phyloP scores from a whole-genome alignment of 768 basidiomycete species.

The Tylopilus vinaceipallidus region DNA sequence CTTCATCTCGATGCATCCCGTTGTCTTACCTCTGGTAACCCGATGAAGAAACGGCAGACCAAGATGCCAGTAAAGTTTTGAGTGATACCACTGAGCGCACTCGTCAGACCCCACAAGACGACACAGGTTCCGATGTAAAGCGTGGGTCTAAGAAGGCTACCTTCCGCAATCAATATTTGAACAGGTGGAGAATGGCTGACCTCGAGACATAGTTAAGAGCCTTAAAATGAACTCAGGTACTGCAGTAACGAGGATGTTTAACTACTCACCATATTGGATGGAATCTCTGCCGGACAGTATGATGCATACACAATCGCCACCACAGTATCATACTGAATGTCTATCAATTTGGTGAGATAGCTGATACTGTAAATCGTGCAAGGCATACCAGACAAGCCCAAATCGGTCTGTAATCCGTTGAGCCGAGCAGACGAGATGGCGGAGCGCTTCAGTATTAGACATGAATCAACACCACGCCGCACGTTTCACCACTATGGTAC shows the following conservation, averaged over 20 bases:
- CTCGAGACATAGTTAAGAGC: conserved; percentile 53
- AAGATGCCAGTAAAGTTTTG: conserved; percentile 54
- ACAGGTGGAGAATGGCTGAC: no score
- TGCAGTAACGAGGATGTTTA: background rate
- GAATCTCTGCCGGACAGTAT: conserved; percentile 58
- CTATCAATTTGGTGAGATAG: conserved; percentile 26
- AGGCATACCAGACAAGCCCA: conserved; percentile 41
- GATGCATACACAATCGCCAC: conserved; percentile 56
- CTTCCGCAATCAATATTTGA: no score
- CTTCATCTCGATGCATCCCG: background rate
- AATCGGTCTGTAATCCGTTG: conserved; percentile 48
- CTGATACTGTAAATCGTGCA: no score
- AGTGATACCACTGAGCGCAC: conserved; percentile 59
- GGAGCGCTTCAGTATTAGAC: conserved; percentile 35
- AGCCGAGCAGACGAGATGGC: conserved; percentile 49
- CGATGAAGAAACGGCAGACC: conserved; percentile 58
- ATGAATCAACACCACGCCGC: background rate
- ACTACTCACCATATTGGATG: conserved; percentile 12
- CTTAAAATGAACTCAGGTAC: conserved; percentile 26
- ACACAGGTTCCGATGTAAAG: conserved; percentile 61
- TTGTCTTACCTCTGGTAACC: conserved; percentile 50
- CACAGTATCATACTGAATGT: conserved; percentile 53
- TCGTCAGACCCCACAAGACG: conserved; percentile 62
- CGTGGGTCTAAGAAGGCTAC: conserved; percentile 53
- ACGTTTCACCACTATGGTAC: conserved; percentile 1